Conservation (phyloP, 2,329 filamentous ascomycete species). For the Fulvia fulva region DNA sequence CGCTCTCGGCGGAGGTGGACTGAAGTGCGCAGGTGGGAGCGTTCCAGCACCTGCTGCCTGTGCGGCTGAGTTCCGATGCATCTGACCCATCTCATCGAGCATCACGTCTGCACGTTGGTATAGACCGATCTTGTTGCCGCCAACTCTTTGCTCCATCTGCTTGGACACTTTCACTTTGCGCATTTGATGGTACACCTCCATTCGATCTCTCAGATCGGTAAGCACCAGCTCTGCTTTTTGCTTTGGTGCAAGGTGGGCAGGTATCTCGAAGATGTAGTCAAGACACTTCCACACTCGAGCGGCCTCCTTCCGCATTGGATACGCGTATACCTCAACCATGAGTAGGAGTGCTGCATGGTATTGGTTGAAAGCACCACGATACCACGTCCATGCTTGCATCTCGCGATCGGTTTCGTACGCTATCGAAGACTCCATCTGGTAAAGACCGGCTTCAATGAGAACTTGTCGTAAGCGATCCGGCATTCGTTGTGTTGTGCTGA, state of each 20-base stretch:
- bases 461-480: conserved; percentile 62
- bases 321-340: conserved; percentile 62
- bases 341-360: conserved; percentile 68
- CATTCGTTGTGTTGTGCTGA: conserved; percentile 46
- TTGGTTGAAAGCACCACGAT: conserved; percentile 65
- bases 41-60: conserved; percentile 1
- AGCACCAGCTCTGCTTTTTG: conserved; percentile 61
- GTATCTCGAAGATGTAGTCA: conserved; percentile 67
- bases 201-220: conserved; percentile 59
- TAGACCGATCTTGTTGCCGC: conserved; percentile 7
- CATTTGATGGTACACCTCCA: conserved; percentile 56
- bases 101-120: not conserved
- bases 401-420: conserved; percentile 51
- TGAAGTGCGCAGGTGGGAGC: conserved; percentile 25
- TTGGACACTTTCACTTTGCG: conserved; percentile 45
- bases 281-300: conserved; percentile 67
- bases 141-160: conserved; percentile 30
- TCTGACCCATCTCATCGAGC: conserved; percentile 13
- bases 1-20: conserved; percentile 19
- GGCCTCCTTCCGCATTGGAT: conserved; percentile 55
- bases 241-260: conserved; percentile 48
- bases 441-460: conserved; percentile 58
- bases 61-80: conserved; percentile 12
- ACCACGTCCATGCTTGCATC: conserved; percentile 64
- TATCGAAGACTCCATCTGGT: conserved; percentile 53